Base-by-base conservation (phyloP, 768 basidiomycete species). In the Boletus rex-veris region DNA sequence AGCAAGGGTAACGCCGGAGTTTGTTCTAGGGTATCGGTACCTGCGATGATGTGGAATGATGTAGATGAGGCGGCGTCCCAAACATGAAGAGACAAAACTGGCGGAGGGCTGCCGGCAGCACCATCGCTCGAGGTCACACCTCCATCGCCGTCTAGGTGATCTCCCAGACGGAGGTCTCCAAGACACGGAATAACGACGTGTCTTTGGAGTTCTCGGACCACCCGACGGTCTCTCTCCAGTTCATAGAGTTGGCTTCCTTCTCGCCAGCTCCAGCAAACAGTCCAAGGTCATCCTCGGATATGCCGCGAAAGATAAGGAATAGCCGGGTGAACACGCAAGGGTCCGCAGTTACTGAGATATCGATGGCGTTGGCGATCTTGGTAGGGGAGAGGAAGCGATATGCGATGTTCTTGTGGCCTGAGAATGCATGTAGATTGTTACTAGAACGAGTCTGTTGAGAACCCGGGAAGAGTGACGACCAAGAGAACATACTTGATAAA, bases 201-300 rank as follows among this genome's bases (percentile, higher is more conserved):
- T 92, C 90, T 67, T 90, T 90, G 50, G 84, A 84, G 63, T 85
- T 80, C 69, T 92, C 91, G 9, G 84, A 83, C 86, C 88, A 92
- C 21, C 85, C 86, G 42, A 92, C 81, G 38, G 84, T 72, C 63
- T 88, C 87, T 52, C 89, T 75, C 91, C 91, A 93, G 71, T 92
- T 90, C 61, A 80, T 79, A 10, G 76, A 72, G 57, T 89, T 88
- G 30, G 90, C 91, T 67, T 92, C 91, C 71, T 92, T 92, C 73
- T 91, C 91, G 11, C 91, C 89, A 3, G 89, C 83, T 18, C 82
- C 85, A 6, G 83, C 81, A 66, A 92, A 92, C 38, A 82, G 66
- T 18, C 81, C 80, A 52, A 89, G 73, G 58, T 93, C 91, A 52
- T 92, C 91, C 57, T 92, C 90, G 18, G 78, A 80, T 31, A 93